Evolutionary conservation across 768 basidiomycete genomes (phyloP).

Genomic region (Pleurotus djamor): DNA sequence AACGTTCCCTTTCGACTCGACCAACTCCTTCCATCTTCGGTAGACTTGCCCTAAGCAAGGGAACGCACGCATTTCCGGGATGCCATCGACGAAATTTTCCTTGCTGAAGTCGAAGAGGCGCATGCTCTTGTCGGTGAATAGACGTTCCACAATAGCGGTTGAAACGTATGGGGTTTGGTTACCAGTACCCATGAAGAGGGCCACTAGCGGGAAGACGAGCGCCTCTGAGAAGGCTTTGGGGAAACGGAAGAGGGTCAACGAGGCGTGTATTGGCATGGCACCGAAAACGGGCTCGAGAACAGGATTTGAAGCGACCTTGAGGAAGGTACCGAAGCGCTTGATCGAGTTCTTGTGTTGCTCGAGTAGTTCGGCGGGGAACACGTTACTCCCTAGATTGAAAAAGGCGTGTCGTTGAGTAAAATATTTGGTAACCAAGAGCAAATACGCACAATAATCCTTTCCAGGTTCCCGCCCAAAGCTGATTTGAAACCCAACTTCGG

Average conservation of each 20-base stretch:
- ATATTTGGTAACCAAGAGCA: not conserved
- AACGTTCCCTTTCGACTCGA: constrained; percentile 23
- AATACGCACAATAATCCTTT: constrained; percentile 19
- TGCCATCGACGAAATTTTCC: constrained; percentile 23
- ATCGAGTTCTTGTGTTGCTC: constrained; percentile 18
- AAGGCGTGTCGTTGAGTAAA: not conserved
- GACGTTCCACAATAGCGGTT: constrained; percentile 26
- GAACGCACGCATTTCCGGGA: constrained; percentile 26
- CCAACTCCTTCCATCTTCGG: constrained; percentile 19
- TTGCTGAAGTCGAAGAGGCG: constrained; percentile 29
- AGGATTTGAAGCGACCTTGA: constrained; percentile 23
- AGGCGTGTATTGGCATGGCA: constrained; percentile 23
- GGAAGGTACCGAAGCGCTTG: constrained; percentile 24
- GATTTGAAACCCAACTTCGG: constrained; percentile 28
- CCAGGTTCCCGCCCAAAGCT: constrained; percentile 26
- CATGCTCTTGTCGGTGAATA: constrained; percentile 32
- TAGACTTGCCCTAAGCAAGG: constrained; percentile 23
- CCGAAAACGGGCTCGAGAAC: constrained; percentile 24
- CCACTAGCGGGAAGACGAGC: constrained; percentile 26
- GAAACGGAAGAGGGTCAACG: constrained; percentile 26
- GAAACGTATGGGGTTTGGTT: constrained; percentile 31
- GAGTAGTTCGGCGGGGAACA: constrained; percentile 16
- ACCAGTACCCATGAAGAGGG: constrained; percentile 29
- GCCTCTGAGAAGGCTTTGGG: constrained; percentile 28
- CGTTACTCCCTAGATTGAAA: constrained; percentile 18